Base-by-base conservation (phyloP, 2,329 filamentous ascomycete species). In the Emmonsiellopsis sp. region DNA sequence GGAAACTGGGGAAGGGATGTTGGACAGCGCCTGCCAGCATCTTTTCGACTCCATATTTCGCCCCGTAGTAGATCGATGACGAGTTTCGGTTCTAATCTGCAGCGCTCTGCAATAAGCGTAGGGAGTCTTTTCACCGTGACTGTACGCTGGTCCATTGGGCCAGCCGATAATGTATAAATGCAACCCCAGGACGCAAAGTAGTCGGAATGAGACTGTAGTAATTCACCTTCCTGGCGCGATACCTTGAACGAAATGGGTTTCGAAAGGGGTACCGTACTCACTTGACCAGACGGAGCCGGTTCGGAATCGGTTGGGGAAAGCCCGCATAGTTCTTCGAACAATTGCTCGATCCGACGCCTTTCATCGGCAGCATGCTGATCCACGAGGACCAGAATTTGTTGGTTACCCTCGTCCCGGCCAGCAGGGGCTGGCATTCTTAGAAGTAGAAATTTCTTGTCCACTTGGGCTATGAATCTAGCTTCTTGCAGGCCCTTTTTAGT, bases 341-440 rank as follows among this genome's bases (percentile, higher is more conserved):
- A 75, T 0, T 68, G 65, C 65, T 98, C 93, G 1, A 97, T 79
- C 1, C 84, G 83, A 57, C 87, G 83, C 45, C 93, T 80, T 71
- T 98, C 93, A 65, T 96, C 92, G 2, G 91, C 93, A 0, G 93
- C 93, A 65, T 98, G 93, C 63, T 98, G 93, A 63, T 98, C 93
- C 5, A 96, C 78, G 40, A 96, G 74, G 0, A 95, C 77, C 4
- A 97, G 71, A 1, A 83, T 60, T 2, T 65, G 65, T 53, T 58
- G 42, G 6, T 51, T 9, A 48, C 55, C 11, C 45, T 42, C 32
- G 13, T 42, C 47, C 9, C 21, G 44, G 10, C 51, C 46, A 14
- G 13, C 44, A 4, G 51, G 40, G 55, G 31, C 44, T 51, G 6
- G 43, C 37, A 43, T 56, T 57, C 81, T 85, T 21, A 83, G 75